Evolutionary conservation across 2,329 filamentous ascomycete species (phyloP), one percentile per base, ranked within the genome.

Genomic region (Diplocarpon rosae): DNA sequence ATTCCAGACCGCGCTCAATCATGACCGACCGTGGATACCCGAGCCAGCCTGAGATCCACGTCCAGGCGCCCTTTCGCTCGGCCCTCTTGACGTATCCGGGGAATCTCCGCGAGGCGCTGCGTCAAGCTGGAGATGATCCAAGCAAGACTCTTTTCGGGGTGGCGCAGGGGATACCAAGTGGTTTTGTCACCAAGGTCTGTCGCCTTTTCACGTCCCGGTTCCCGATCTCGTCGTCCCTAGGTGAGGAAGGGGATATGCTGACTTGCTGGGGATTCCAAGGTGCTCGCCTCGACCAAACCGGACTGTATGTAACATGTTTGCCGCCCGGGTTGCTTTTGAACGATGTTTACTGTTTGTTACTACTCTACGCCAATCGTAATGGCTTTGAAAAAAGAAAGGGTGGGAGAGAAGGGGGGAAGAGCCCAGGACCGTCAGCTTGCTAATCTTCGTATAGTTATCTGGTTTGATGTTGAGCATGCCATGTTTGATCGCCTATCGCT

Each of bases 51-150:
- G 31, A 45, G 15, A 6, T 45, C 3, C 42, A 44, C 13, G 13
- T 29, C 42, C 39, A 44, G n/a, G 42, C 42, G 13, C 30, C 36
- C 16, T 44, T 24, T 20, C 35, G 42, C 2, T 28, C 42, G 4
- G 42, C 42, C 7, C 30, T 45, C 7, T 17, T 45, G 37, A 45
- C 42, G 20, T 30, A 45, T 20, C 42, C 42, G 12, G 37, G 42
- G 13, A 39, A 45, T 20, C 15, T 44, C 7, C 13, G 31, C 9
- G 30, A 32, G 20, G 42, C 42, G 14, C 30, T 45, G 1, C 37
- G 37, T 16, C 28, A 45, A 28, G 42, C 42, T 4, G 28, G 32
- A 38, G 37, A 28, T 33, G 42, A 38, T 17, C 30, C 42, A 0
- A 35, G 5, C 1, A 39, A 45, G 31, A 39, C 37, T 1, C 13